Evolutionary conservation across 352 stramenopile genomes (phyloP).

Genomic region (Halophytophthora batemanensis): DNA sequence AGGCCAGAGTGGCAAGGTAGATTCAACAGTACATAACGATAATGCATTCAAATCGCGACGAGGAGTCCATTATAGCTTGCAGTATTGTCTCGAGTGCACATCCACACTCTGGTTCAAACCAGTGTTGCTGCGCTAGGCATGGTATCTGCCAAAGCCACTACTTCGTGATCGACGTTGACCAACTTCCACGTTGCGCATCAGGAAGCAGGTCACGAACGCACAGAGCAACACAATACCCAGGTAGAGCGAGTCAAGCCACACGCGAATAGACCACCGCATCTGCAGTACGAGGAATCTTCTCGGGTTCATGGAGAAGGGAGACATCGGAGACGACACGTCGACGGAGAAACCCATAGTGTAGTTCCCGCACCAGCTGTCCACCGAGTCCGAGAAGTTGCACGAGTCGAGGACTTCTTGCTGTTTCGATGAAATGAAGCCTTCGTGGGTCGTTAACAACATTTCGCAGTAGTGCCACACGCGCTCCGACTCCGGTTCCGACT

Average conservation of each 20-base stretch:
- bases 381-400: conserved; percentile 3
- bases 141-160: conserved; percentile 6
- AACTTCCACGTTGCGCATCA: neutral
- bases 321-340: neutral
- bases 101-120: neutral
- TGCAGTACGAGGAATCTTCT: conserved; percentile 7
- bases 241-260: conserved; percentile 6
- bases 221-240: neutral
- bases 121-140: neutral
- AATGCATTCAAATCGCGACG: no score
- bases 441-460: conserved; percentile 4
- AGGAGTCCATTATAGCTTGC: no score
- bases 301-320: conserved; percentile 9
- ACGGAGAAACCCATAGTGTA: neutral
- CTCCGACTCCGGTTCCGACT: neutral
- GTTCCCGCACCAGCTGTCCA: conserved; percentile 16
- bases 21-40: no score
- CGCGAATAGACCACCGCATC: conserved; percentile 6
- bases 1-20: no score
- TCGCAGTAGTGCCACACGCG: conserved; percentile 12
- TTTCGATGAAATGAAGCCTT: neutral
- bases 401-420: conserved; percentile 10
- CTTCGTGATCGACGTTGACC: neutral
- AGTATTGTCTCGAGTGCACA: neutral
- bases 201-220: neutral